Evolutionary conservation across 352 stramenopile genomes (phyloP), one percentile per base, ranked within the genome.

Genomic region (Elongisporangium senticosum): DNA sequence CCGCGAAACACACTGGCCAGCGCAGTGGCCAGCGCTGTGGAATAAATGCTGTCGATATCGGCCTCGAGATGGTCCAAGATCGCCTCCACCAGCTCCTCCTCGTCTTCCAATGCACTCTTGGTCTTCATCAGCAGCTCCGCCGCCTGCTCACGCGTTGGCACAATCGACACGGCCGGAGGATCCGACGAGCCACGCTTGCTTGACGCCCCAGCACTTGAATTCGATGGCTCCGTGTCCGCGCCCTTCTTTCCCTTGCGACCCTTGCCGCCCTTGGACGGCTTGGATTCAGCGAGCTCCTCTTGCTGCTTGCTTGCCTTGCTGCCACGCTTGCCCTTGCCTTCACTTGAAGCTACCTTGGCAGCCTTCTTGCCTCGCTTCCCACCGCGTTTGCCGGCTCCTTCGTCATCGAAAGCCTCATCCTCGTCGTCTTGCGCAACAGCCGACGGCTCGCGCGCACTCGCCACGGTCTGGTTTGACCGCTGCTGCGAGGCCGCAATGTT

Each of bases 1-100:
- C 85, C 85, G 7, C 85, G 85, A 5, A 90, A 59, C 53, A 92
- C 72, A 28, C 70, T 89, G 11, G 79, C 86, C 17, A 90, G 55
- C 14, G 77, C 79, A 6, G 79, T 75, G 2, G 56, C 63, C 5
- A 92, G 57, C 6, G 83, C 71, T 0, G 58, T 39, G 13, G 78
- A 68, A 59, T 92, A 93, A 14, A 90, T 62, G 15, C 68, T 62
- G 7, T 78, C 52, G 2, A 88, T 63, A 17, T 82, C 72, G 0
- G 58, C 28, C 53, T 75, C 58, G 15, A 93, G 48, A 60, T 83
- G 55, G 7, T 78, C 67, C 2, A 74, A 59, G 26, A 95, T 43
- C 0, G 65, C 68, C 15, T 76, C 68, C 20, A 95, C 58, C 23
- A 95, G 77, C n/a, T 88, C 76, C 7, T 89, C 81, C 23, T 93